Conservation (phyloP, 176 grass and related monocot species). For the Triticum aestivum region IWGSC_CS_RefSeq_v2.1 NC_057806.1:270938545-270939044, state of each 20-base stretch:
- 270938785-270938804: not conserved
- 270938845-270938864: not conserved
- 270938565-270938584: conserved; percentile 20
- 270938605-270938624: not conserved
- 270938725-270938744: not conserved
- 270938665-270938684: not conserved
- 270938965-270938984: no score
- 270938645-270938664: not conserved
- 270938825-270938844: not conserved
- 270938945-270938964: no score
- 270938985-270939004: not conserved
- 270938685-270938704: not conserved
- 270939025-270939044: not conserved
- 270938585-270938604: conserved; percentile 23
- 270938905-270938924: not conserved
- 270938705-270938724: not conserved
- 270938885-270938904: not conserved
- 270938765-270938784: not conserved
- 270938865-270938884: not conserved
- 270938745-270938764: not conserved
- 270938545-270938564: not conserved
- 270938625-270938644: not conserved
- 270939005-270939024: not conserved
- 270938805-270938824: not conserved
- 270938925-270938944: not conserved